Evolutionary conservation across 2,329 filamentous ascomycete species (phyloP), one percentile per base, ranked within the genome.

Genomic region (Bipolaris zeicola): DNA sequence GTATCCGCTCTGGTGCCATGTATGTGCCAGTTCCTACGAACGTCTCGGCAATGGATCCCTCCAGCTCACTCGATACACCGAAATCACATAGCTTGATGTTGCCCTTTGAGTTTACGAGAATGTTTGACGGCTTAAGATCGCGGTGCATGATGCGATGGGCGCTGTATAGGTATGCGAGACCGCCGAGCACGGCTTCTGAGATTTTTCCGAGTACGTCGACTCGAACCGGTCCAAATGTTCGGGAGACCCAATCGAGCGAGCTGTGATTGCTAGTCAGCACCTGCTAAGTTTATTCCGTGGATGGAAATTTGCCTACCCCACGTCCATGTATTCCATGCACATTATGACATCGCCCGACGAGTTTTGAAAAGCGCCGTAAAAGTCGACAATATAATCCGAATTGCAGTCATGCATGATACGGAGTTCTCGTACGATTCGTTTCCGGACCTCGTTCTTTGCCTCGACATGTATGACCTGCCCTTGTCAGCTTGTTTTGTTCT

Each of bases 241-340:
- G 92, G 1, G 95, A 97, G 60, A 99, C 92, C 65, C 90, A 87
- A 77, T 99, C 95, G 48, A 99, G 87, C 26, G 95, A 90, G 49
- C 95, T 97, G 74, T 61, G 47, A 42, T 11, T 24, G 11, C 7
- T 28, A 37, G 60, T 70, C 50, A 70, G 68, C 42, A 43, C 10
- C 31, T 53, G 20, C 41, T n/a, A 38, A 6, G 8, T 7, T 26
- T 26, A 24, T 26, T 16, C 28, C 18, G 22, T 55, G 50, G n/a
- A 44, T 36, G 10, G 34, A 52, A 42, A 43, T 41, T 42, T 7
- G 81, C 91, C 78, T 84, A 98, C 95, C 95, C 95, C 75, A 94
- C 92, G 78, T 99, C 95, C 92, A 96, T 96, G 76, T 99, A 98
- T 77, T 99, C 95, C 95, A 99, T 99, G 77, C 95, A 99, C 89